Percentiles rank a stretch among this genome's conserved stretches.
Conservation (phyloP, 2,329 filamentous ascomycete species). For the Pseudogymnoascus sp. region DNA sequence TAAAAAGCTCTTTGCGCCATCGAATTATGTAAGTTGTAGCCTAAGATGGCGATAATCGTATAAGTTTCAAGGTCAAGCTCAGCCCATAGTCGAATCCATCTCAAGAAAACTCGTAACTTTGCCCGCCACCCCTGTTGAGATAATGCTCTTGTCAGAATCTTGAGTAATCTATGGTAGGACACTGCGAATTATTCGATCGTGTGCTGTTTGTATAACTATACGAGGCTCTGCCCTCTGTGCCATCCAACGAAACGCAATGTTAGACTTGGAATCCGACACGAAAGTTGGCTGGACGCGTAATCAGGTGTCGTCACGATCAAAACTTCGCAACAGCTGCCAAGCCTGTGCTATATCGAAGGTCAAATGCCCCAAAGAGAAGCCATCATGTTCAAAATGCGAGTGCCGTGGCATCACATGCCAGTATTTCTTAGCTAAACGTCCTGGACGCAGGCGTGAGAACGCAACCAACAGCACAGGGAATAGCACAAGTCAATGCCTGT, state of each 20-base stretch:
- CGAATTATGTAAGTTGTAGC: not conserved
- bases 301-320: slow-evolving; percentile 15
- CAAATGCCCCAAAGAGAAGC: slow-evolving; percentile 29
- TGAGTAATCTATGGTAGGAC: not conserved
- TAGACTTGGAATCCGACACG: not conserved
- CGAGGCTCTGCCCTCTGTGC: not conserved
- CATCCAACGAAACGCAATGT: slow-evolving; percentile 2
- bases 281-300: not conserved
- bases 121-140: not conserved
- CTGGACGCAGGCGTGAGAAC: slow-evolving; percentile 21
- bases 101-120: not conserved
- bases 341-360: slow-evolving; percentile 32
- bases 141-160: not conserved
- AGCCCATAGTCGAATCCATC: not conserved
- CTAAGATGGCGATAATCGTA: not conserved
- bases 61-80: not conserved
- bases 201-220: slow-evolving; percentile 3
- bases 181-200: not conserved
- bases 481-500: not conserved
- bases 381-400: slow-evolving; percentile 29
- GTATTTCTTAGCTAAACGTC: slow-evolving; percentile 28
- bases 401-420: slow-evolving; percentile 26
- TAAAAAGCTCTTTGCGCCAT: not conserved
- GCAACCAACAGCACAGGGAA: not conserved
- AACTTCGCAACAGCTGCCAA: slow-evolving; percentile 32